Conservation (phyloP, 768 basidiomycete genomes). For the Termitomyces sp. region DNA sequence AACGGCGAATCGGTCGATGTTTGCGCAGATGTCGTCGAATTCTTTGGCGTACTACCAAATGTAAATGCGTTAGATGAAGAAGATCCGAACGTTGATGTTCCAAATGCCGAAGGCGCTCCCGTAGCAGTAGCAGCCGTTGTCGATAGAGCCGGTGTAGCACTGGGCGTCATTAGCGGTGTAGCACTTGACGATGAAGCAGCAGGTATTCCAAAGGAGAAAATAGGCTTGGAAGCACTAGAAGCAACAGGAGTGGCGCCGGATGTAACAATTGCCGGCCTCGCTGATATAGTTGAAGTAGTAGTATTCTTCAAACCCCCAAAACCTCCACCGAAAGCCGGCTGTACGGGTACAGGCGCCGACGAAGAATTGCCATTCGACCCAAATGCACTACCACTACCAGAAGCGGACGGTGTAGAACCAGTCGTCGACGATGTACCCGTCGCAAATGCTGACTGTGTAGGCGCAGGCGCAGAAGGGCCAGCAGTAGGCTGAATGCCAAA, state of each 20-base stretch:
- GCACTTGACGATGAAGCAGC: neutral
- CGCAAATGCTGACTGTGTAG: slow-evolving; percentile 1
- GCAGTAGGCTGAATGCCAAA: slow-evolving; percentile 5
- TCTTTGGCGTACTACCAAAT: slow-evolving; percentile 11
- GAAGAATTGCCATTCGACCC: neutral
- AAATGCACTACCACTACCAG: neutral
- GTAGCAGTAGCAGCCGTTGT: neutral
- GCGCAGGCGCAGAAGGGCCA: neutral
- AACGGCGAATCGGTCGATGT: slow-evolving; percentile 11
- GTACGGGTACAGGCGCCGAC: neutral
- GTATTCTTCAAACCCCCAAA: neutral
- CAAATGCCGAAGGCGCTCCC: neutral
- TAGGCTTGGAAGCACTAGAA: slow-evolving; percentile 1
- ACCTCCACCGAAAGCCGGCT: neutral
- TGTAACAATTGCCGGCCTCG: slow-evolving; percentile 3
- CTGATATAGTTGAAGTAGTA: slow-evolving; percentile 2
- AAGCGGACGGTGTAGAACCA: neutral
- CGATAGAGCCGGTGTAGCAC: slow-evolving; percentile 6
- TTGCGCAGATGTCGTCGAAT: slow-evolving; percentile 17
- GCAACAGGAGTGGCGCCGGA: neutral
- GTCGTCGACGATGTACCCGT: neutral
- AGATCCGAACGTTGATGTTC: slow-evolving; percentile 9
- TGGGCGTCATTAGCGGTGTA: slow-evolving; percentile 1
- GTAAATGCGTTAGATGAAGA: neutral
- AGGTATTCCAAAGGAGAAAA: slow-evolving; percentile 12